These are phyloP conservation scores for Trichopus zeylanicus DNA, from an alignment of 116 monocot genomes.

Conservation along the genomic window DNA sequence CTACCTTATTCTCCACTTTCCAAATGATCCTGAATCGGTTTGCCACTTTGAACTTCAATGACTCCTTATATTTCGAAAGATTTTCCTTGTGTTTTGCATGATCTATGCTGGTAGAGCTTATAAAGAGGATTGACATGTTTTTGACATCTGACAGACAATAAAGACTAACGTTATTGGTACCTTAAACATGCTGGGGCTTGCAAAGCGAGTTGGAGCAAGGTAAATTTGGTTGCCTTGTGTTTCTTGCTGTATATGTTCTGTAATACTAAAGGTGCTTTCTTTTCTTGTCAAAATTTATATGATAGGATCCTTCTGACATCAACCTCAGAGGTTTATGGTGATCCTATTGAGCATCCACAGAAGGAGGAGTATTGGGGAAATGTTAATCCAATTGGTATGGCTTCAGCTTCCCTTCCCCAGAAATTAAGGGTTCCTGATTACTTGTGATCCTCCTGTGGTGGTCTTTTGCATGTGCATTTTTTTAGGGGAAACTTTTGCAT, in stretches of 20 bases:
- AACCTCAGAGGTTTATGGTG: conserved; percentile 92
- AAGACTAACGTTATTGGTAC: conserved; percentile 98
- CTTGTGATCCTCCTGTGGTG: not conserved
- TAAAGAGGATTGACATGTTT: not conserved
- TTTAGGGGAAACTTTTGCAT: not conserved
- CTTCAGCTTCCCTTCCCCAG: not conserved
- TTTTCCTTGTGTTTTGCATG: too few species aligned
- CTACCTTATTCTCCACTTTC: too few species aligned
- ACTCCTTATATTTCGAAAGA: too few species aligned
- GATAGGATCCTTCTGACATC: conserved; percentile 68
- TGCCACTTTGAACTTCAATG: too few species aligned
- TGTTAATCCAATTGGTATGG: conserved; percentile 72
- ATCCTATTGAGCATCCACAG: conserved; percentile 93
- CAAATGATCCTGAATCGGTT: too few species aligned
- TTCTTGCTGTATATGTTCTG: not conserved
- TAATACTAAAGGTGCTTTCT: not conserved
- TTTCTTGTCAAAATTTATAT: not conserved
- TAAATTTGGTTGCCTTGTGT: conserved; percentile 7
- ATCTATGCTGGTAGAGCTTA: not conserved
- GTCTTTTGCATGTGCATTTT: not conserved
- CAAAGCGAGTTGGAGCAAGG: conserved; percentile 96
- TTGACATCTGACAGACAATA: conserved; percentile 69
- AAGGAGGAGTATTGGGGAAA: conserved; percentile 90
- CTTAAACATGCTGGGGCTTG: conserved; percentile 93
- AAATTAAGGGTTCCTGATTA: not conserved